These are phyloP conservation scores for Pseudocercospora fuligena DNA, from an alignment of 2,329 filamentous ascomycete genomes.

Conservation along the genomic window DNA sequence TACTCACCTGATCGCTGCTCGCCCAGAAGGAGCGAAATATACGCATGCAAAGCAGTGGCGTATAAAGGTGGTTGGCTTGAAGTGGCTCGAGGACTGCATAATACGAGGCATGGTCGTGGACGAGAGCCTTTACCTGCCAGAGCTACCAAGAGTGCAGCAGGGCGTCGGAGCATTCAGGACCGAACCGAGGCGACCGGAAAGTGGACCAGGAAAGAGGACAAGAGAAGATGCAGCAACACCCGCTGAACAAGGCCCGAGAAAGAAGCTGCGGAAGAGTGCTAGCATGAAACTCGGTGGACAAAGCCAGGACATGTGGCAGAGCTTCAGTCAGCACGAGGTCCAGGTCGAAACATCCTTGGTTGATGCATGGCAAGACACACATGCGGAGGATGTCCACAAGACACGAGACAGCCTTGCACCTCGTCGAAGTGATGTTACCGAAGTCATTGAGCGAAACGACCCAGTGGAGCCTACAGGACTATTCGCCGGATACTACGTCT, in stretches of 20 bases:
- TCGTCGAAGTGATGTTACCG: conserved; percentile 4
- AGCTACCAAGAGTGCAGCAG: conserved; percentile 70
- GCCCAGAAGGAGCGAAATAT: conserved; percentile 86
- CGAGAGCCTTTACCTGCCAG: conserved; percentile 81
- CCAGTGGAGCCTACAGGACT: conserved; percentile 29
- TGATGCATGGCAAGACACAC: conserved; percentile 31
- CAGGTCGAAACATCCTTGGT: conserved; percentile 28
- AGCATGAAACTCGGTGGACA: conserved; percentile 83
- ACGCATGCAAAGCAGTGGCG: conserved; percentile 82
- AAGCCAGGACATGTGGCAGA: conserved; percentile 84
- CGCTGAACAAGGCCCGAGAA: conserved; percentile 55
- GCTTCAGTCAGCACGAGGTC: conserved; percentile 65
- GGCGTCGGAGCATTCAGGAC: conserved; percentile 71
- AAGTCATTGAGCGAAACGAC: conserved; percentile 4
- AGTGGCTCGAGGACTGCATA: conserved; percentile 85
- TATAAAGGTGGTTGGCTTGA: conserved; percentile 75
- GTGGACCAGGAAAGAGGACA: conserved; percentile 62
- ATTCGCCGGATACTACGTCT: conserved; percentile 38
- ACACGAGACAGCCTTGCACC: conserved; percentile 14
- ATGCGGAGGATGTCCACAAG: conserved; percentile 28
- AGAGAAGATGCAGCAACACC: conserved; percentile 47
- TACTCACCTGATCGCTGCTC: conserved; percentile 83
- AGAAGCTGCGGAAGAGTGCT: conserved; percentile 85
- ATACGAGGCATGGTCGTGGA: conserved; percentile 89
- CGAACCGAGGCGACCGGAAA: conserved; percentile 41